These are phyloP conservation scores for Phlebiopsis flavidoalba DNA, from an alignment of 768 basidiomycete species.

Conservation along the genomic window DNA sequence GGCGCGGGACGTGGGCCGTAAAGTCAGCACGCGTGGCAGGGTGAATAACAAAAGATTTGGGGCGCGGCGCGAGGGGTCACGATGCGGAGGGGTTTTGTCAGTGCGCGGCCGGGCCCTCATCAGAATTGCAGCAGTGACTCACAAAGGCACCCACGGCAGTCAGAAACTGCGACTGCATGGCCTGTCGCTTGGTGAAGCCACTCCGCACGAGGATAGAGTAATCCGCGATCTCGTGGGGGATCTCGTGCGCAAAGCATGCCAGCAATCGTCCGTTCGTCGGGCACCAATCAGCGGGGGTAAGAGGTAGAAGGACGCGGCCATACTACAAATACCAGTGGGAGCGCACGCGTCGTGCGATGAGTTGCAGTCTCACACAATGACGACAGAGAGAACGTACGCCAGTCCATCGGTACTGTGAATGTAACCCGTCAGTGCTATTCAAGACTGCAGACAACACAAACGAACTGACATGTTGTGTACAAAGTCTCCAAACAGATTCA, in stretches of 20 bases:
- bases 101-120: not conserved
- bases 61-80: not conserved
- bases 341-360: not conserved
- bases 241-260: conserved; percentile 93
- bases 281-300: conserved; percentile 85
- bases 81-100: not conserved
- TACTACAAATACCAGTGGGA: conserved; percentile 38
- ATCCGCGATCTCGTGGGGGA: conserved; percentile 96
- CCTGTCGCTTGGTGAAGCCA: conserved; percentile 86
- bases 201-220: conserved; percentile 90
- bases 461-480: conserved; percentile 82
- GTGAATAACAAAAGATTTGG: not conserved
- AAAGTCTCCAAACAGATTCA: conserved; percentile 91
- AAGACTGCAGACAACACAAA: conserved; percentile 14
- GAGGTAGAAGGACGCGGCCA: conserved; percentile 97
- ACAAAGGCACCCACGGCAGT: conserved; percentile 93
- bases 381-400: conserved; percentile 47
- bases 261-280: conserved; percentile 85
- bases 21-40: not conserved
- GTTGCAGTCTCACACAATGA: not conserved
- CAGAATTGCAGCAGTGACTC: conserved; percentile 29
- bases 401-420: conserved; percentile 79
- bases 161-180: conserved; percentile 90
- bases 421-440: conserved; percentile 8
- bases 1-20: not conserved